Percentiles rank a stretch among this genome's conserved stretches.
Conservation (phyloP, 495 filamentous ascomycete species). For the Parathielavia hyrcaniae region DNA sequence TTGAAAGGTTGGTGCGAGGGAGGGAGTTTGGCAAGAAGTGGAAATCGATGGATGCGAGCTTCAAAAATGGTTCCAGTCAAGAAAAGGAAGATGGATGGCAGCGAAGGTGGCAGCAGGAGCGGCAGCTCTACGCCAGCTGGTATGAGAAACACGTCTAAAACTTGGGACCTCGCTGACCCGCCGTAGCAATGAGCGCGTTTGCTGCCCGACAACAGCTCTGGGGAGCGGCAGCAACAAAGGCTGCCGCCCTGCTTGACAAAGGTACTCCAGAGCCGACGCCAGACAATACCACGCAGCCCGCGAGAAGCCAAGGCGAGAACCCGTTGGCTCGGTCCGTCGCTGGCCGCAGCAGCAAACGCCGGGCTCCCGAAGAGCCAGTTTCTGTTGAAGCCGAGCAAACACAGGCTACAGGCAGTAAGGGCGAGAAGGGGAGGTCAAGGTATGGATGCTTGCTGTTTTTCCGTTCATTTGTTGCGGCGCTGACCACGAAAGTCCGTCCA, state of each 20-base stretch:
- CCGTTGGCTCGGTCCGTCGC: neutral
- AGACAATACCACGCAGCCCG: neutral
- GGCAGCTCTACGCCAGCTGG: constrained; percentile 19
- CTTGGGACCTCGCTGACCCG: constrained; percentile 3
- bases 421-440: neutral
- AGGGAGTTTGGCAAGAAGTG: neutral
- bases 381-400: neutral
- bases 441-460: constrained; percentile 2
- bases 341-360: constrained; percentile 12
- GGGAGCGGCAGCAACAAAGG: constrained; percentile 7
- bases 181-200: constrained; percentile 46
- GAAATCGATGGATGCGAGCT: neutral
- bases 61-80: constrained; percentile 40
- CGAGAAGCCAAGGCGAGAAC: neutral
- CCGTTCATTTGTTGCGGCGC: neutral
- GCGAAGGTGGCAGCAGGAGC: constrained; percentile 14
- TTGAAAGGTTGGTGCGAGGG: neutral
- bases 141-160: constrained; percentile 5
- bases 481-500: neutral
- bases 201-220: constrained; percentile 44
- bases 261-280: neutral
- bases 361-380: constrained; percentile 11
- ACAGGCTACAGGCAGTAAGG: neutral
- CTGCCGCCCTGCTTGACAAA: neutral
- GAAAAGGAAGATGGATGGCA: constrained; percentile 38